Percentiles rank a stretch among this genome's conserved stretches.
These are phyloP conservation scores for Coniochaeta sp. DNA, from an alignment of 2,329 filamentous ascomycete genomes.

Conservation along the genomic window DNA sequence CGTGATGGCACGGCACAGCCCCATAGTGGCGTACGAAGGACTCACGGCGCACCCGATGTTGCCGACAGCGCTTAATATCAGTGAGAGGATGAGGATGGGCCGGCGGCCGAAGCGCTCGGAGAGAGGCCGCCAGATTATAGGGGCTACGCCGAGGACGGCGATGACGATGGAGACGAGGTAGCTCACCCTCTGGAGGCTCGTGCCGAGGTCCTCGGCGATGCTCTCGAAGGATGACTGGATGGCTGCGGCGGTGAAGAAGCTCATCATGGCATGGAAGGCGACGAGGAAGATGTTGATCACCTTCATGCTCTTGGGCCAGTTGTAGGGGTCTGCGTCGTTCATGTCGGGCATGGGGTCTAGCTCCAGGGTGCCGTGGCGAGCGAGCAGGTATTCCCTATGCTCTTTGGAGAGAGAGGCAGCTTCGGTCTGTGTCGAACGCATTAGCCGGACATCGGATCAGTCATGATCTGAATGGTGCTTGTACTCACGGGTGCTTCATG, in stretches of 20 bases:
- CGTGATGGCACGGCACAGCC: conserved; percentile 41
- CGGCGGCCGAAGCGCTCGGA: conserved; percentile 46
- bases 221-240: conserved; percentile 47
- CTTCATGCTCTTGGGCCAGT: conserved; percentile 50
- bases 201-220: conserved; percentile 41
- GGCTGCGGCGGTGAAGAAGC: conserved; percentile 44
- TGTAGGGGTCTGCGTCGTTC: conserved; percentile 45
- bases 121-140: conserved; percentile 50
- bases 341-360: conserved; percentile 44
- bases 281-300: conserved; percentile 43
- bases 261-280: conserved; percentile 50
- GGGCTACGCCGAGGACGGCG: conserved; percentile 42
- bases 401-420: conserved; percentile 26
- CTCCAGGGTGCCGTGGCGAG: conserved; percentile 44
- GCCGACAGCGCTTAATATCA: conserved; percentile 36
- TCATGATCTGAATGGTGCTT: neutral
- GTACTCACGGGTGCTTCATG: neutral
- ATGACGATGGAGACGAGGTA: conserved; percentile 52
- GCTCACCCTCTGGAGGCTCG: conserved; percentile 37
- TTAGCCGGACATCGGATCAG: neutral
- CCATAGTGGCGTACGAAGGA: conserved; percentile 39
- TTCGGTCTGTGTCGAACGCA: neutral
- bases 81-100: conserved; percentile 44
- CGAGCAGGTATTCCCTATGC: conserved; percentile 41
- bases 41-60: conserved; percentile 48